phyloP scores from a whole-genome alignment of 179 eudicot genomes.

The Spinacia oleracea region DNA sequence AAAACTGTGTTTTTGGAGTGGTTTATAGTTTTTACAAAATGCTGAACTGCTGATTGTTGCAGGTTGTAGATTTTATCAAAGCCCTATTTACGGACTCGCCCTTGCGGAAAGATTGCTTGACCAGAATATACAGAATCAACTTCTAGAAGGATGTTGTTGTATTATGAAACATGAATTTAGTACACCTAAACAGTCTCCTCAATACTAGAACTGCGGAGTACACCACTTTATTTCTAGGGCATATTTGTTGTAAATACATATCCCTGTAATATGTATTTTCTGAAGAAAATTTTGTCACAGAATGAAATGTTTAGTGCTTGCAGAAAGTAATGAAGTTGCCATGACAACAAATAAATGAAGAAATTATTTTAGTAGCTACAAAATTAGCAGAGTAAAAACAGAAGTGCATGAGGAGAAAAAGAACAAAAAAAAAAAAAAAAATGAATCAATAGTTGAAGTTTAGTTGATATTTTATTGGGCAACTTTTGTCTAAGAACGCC shows the following conservation, averaged over 20 bases:
- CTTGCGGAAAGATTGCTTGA: conserved; percentile 80
- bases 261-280: not conserved
- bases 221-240: not conserved
- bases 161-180: too few relatives aligned
- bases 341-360: not conserved
- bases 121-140: conserved; percentile 67
- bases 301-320: not conserved
- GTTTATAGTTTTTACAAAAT: not conserved
- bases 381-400: too few relatives aligned
- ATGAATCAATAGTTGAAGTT: too few relatives aligned
- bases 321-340: too few relatives aligned
- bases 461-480: too few relatives aligned
- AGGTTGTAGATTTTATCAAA: conserved; percentile 89
- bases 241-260: not conserved
- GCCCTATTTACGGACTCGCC: conserved; percentile 95
- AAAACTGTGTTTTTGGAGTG: not conserved
- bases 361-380: too few relatives aligned
- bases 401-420: too few relatives aligned
- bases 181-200: not conserved
- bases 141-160: conserved; percentile 22
- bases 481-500: too few relatives aligned
- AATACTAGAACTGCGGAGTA: not conserved
- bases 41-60: conserved; percentile 18
- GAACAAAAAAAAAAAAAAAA: not conserved
- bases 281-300: not conserved